phyloP scores from a whole-genome alignment of 2,329 filamentous ascomycete genomes.

The Pseudocercospora fuligena region DNA sequence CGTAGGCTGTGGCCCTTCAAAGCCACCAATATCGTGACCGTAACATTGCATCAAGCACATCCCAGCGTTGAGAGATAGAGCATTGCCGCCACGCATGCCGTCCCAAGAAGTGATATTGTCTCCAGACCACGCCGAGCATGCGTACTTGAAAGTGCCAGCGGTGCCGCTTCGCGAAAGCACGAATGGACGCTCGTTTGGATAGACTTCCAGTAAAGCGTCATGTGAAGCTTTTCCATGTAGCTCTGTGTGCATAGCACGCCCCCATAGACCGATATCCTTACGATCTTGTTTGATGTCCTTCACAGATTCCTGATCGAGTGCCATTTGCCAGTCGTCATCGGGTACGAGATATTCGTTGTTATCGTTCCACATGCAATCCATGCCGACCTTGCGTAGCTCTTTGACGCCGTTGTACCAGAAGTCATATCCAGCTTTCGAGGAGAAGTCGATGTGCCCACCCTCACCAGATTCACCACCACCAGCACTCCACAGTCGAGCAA shows the following conservation, averaged over 20 bases:
- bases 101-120: constrained; percentile 77
- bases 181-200: constrained; percentile 66
- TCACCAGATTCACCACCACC: constrained; percentile 72
- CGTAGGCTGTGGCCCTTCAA: constrained; percentile 73
- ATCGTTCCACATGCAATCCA: constrained; percentile 79
- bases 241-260: constrained; percentile 70
- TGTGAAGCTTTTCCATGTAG: constrained; percentile 73
- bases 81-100: constrained; percentile 73
- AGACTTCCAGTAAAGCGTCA: constrained; percentile 65
- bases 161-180: constrained; percentile 74
- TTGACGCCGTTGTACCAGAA: constrained; percentile 75
- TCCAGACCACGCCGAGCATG: constrained; percentile 74
- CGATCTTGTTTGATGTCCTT: constrained; percentile 42
- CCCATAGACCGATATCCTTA: constrained; percentile 69
- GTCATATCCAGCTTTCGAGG: constrained; percentile 66
- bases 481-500: constrained; percentile 72
- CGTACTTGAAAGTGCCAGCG: constrained; percentile 71
- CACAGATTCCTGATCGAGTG: constrained; percentile 53
- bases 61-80: constrained; percentile 69
- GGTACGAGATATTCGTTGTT: constrained; percentile 76
- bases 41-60: constrained; percentile 67
- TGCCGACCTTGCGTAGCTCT: constrained; percentile 64
- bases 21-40: constrained; percentile 76
- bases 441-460: constrained; percentile 75
- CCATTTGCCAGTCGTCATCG: constrained; percentile 68